Percentiles rank a stretch among this genome's conserved stretches.
These are phyloP conservation scores for Phytophthora tubulina DNA, from an alignment of 352 stramenopile species.

Conservation along the genomic window DNA sequence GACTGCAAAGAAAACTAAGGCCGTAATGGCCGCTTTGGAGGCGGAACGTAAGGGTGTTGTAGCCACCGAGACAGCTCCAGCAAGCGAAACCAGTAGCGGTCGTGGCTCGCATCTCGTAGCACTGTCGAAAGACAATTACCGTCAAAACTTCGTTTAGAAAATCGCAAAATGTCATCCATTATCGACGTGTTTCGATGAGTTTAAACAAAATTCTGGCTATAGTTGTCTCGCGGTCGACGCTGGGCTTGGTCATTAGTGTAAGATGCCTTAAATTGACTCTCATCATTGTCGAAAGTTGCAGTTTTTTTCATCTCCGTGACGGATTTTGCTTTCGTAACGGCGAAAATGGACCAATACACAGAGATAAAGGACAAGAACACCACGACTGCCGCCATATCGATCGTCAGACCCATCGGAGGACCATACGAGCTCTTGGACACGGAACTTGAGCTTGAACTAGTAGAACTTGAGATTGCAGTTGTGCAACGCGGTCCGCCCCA, in stretches of 20 bases:
- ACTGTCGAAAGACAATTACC: constrained; percentile 47
- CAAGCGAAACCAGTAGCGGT: constrained; percentile 14
- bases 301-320: constrained; percentile 27
- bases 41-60: constrained; percentile 26
- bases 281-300: constrained; percentile 3
- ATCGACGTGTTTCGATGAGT: not conserved
- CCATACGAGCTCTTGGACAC: constrained; percentile 44
- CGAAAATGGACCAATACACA: constrained; percentile 38
- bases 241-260: constrained; percentile 10
- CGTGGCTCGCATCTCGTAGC: constrained; percentile 10
- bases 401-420: constrained; percentile 43
- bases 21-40: constrained; percentile 25
- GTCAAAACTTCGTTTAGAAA: constrained; percentile 61
- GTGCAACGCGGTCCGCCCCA: constrained; percentile 73
- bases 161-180: not conserved
- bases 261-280: constrained; percentile 11
- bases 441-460: constrained; percentile 14
- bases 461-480: constrained; percentile 38
- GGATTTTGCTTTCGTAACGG: constrained; percentile 21
- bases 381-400: constrained; percentile 40
- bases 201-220: constrained; percentile 45
- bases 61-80: not conserved
- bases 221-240: constrained; percentile 36
- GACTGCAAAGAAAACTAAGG: constrained; percentile 29
- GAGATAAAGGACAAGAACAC: constrained; percentile 47